Evolutionary conservation across 1,284 basidiomycete species (phyloP), one percentile per base, ranked within the genome.

Genomic region (Taiwanofungus camphoratus): DNA sequence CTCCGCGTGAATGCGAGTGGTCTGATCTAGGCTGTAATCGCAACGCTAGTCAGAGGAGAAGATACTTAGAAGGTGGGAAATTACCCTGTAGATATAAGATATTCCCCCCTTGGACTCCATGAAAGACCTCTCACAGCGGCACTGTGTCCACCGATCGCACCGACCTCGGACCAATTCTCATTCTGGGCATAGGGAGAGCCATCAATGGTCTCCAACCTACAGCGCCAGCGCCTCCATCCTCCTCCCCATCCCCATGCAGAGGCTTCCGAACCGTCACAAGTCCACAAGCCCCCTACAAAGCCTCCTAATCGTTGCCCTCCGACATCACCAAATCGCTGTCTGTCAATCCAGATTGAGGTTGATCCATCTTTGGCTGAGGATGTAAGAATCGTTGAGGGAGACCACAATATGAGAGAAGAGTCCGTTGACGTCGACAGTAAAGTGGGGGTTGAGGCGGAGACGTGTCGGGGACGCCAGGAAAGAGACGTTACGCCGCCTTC

Each of bases 351-450:
- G 35, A 97, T 77, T 1, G 82, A 79, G 15, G 78, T 73, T 1
- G 74, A 65, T 2, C 58, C 65, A 16, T 73, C 67, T 5, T 68
- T 60, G 0, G 67, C 52, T 9, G 64, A 16, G 52, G 18, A 67
- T 56, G 55, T 53, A 13, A 70, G 51, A 2, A 78, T 61, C 3
- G 73, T 62, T 1, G 85, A 80, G 1, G 89, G 89, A 1, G 86
- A 82, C 93, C 93, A 98, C 37, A 96, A 66, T 49, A 96, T 94
- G 27, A 96, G 62, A 11, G 92, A 96, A 27, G 92, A 93, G 64
- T 97, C 93, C 0, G 87, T 84, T 0, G 94, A 94, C 2, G 90
- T 86, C 11, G 91, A 93, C 8, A 96, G 71, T 4, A 97, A 73
- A 0, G 79, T 79, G 0, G 80, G 68, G 2, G 48, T 50, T 8